Conservation (phyloP, 2,329 filamentous ascomycete species). For the Aureobasidium pullulans region DNA sequence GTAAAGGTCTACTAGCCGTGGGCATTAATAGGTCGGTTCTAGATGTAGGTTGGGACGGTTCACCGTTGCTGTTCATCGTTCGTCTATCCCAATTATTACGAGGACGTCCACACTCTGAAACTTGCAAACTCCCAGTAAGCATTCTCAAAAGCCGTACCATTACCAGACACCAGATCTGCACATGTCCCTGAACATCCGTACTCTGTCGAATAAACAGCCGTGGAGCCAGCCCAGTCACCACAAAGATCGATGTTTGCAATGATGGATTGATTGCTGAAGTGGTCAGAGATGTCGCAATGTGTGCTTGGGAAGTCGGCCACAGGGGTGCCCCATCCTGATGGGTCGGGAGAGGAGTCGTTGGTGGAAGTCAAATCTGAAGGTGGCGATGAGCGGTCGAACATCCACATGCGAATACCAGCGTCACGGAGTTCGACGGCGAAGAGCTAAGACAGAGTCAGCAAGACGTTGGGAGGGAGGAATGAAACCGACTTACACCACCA, state of each 20-base stretch:
- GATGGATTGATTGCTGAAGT: slow-evolving; percentile 32
- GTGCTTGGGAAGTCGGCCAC: slow-evolving; percentile 58
- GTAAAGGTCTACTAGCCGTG: too few species aligned
- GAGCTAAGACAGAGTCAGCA: background rate
- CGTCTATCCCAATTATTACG: too few species aligned
- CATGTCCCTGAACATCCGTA: slow-evolving; percentile 47
- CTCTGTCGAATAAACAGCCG: slow-evolving; percentile 27
- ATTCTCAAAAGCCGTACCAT: slow-evolving; percentile 48
- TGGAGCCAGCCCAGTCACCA: slow-evolving; percentile 28
- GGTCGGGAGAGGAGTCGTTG: slow-evolving; percentile 7
- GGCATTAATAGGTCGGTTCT: too few species aligned
- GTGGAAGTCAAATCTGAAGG: slow-evolving; percentile 33
- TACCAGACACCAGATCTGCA: slow-evolving; percentile 49
- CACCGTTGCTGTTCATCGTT: too few species aligned
- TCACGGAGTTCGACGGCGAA: slow-evolving; percentile 55
- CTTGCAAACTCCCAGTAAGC: slow-evolving; percentile 52
- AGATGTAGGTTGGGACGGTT: too few species aligned
- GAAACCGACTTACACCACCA: slow-evolving; percentile 26
- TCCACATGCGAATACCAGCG: slow-evolving; percentile 50
- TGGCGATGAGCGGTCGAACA: slow-evolving; percentile 26
- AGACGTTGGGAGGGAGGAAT: background rate
- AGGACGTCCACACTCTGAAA: slow-evolving; percentile 14
- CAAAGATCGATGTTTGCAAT: slow-evolving; percentile 35
- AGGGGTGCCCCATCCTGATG: slow-evolving; percentile 28
- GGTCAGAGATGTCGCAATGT: slow-evolving; percentile 32